A percentile compares a stretch with the other conserved stretches of the same genome.
Conservation (phyloP, 1,284 basidiomycete species). For the Coniferiporia sulphurascens region DNA sequence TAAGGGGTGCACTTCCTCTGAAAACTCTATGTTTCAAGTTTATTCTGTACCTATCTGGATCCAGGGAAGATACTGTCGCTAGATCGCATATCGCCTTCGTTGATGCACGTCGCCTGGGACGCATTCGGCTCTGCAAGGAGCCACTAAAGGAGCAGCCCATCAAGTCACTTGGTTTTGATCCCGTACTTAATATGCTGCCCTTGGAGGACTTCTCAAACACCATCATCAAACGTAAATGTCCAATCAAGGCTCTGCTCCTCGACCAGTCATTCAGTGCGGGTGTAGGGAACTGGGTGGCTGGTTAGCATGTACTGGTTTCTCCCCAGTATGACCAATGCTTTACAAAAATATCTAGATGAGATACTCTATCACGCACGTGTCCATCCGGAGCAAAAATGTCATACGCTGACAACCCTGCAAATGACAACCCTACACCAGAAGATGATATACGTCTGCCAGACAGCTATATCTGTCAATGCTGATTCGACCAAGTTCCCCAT, state of each 20-base stretch:
- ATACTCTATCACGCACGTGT: constrained; percentile 75
- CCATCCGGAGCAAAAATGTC: constrained; percentile 71
- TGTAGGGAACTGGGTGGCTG: constrained; percentile 83
- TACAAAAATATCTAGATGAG: constrained; percentile 47
- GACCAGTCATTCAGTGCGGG: constrained; percentile 82
- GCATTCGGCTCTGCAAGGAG: constrained; percentile 58
- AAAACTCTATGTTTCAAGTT: constrained; percentile 40
- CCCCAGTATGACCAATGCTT: neutral
- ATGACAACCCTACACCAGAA: constrained; percentile 52
- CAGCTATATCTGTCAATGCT: constrained; percentile 69
- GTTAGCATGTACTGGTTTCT: constrained; percentile 32
- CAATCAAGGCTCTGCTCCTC: constrained; percentile 75
- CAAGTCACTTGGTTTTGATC: constrained; percentile 72
- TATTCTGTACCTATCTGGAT: constrained; percentile 46
- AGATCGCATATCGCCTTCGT: constrained; percentile 54
- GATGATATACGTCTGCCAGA: constrained; percentile 53
- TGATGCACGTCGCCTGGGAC: constrained; percentile 68
- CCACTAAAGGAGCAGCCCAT: constrained; percentile 67
- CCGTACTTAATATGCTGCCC: constrained; percentile 67
- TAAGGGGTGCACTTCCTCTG: neutral
- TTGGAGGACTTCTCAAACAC: constrained; percentile 49
- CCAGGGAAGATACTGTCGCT: constrained; percentile 20
- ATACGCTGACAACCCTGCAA: constrained; percentile 49
- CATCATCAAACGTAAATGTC: constrained; percentile 57
- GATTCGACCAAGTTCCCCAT: constrained; percentile 68